Conservation (phyloP, 116 monocot genomes). For the Trichopus zeylanicus region DNA sequence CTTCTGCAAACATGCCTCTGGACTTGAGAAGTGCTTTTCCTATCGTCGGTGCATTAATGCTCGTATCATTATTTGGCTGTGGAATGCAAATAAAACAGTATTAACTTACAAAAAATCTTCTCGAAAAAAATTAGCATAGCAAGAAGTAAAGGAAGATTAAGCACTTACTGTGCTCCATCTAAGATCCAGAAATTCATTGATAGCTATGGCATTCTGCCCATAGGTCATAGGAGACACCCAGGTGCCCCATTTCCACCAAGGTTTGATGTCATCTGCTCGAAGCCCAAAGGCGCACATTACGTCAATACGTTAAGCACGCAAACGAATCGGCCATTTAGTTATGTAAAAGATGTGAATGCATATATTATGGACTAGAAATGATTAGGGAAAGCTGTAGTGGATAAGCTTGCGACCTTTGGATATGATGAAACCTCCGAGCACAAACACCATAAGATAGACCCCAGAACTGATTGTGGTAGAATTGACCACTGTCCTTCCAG, state of each 20-base stretch:
- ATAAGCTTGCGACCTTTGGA: slow-evolving; percentile 50
- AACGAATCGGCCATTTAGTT: background rate
- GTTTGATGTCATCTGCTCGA: slow-evolving; percentile 43
- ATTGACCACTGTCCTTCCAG: slow-evolving; percentile 66
- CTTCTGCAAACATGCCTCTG: slow-evolving; percentile 47
- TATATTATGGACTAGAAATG: background rate
- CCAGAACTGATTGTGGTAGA: slow-evolving; percentile 38
- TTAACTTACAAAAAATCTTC: too few relatives aligned
- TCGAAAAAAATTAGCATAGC: background rate
- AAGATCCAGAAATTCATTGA: slow-evolving; percentile 76
- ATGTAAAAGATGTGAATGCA: background rate
- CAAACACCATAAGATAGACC: slow-evolving; percentile 32
- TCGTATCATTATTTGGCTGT: slow-evolving; percentile 13
- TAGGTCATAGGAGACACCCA: slow-evolving; percentile 78
- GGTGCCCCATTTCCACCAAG: slow-evolving; percentile 61
- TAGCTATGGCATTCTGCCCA: slow-evolving; percentile 59
- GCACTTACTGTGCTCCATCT: slow-evolving; percentile 64
- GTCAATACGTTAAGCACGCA: background rate
- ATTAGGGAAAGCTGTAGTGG: background rate
- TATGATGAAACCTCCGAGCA: slow-evolving; percentile 68
- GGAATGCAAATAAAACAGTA: too few relatives aligned
- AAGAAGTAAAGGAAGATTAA: background rate
- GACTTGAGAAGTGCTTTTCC: slow-evolving; percentile 44
- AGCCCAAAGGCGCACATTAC: background rate
- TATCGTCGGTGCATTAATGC: slow-evolving; percentile 15